Evolutionary conservation across 2,329 filamentous ascomycete species (phyloP), one percentile per base, ranked within the genome.

Genomic region (Fusarium agapanthi): DNA sequence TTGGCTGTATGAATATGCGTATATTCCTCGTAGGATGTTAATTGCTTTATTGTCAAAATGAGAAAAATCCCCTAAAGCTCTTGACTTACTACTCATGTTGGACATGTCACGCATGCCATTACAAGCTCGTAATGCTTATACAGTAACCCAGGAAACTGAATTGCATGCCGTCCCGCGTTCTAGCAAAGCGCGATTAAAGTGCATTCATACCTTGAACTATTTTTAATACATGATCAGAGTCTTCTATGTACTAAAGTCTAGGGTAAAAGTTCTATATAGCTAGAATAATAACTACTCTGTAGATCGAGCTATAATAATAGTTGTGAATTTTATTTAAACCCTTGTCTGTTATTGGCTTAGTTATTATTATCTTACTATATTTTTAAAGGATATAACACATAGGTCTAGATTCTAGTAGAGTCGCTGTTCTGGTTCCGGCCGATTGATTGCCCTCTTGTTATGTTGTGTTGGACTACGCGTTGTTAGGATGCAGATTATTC

Each of bases 171-270:
- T 30, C 14, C 20, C 4, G 15, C 28, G 11, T 48, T 32, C 45
- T 10, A 48, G 10, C 10, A 8, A 16, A 6, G 20, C 14, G 5
- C 20, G 14, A 47, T 8, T 22, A 6, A 22, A 28, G 7, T 16
- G 44, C 14, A 22, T 12, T 15, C 6, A 16, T n/a, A 7, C 4
- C 14, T 6, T n/a, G 18, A 11, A 30, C 20, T 30, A 20, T 11
- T 15, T 11, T 30, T 6, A 7, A n/a, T 5, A n/a, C 3, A 1
- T 1, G 5, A 2, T 22, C 4, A n/a, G 26, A 16, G 10, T 12
- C 10, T 32, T 32, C 1, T 4, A 9, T 9, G 3, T 32, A 0
- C 10, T 13, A 7, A 7, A 11, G n/a, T 20, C n/a, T 11, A 2
- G 3, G 34, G 30, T 6, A 7, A 50, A 13, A 6, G 24, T 8